Conservation (phyloP, 2,329 filamentous ascomycete species). For the Trichoderma hamatum region DNA sequence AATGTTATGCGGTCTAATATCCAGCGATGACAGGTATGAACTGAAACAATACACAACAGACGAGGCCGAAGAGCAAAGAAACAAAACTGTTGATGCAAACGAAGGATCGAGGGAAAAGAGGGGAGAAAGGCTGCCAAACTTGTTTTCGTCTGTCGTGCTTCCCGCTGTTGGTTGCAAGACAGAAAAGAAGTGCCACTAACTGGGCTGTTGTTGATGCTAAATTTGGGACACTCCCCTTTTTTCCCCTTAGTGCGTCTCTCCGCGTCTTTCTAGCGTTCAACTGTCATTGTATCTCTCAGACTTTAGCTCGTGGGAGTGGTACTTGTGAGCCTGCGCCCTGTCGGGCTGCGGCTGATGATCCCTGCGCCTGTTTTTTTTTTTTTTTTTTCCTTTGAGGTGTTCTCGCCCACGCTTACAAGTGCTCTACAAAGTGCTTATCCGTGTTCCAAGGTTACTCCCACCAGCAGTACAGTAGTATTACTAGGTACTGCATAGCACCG, state of each 20-base stretch:
- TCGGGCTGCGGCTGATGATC: constrained; percentile 26
- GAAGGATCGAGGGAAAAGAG: background rate
- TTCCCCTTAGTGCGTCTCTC: background rate
- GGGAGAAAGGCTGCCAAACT: background rate
- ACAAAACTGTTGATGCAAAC: background rate
- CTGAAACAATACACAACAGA: background rate
- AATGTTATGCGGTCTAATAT: background rate
- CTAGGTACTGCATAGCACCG: no score
- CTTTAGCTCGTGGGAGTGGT: background rate
- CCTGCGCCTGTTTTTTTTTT: constrained; percentile 10
- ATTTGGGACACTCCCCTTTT: constrained; percentile 17
- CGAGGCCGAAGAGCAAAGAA: background rate
- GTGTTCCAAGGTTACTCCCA: background rate
- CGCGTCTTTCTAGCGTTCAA: background rate
- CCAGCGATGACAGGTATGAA: background rate
- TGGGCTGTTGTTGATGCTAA: constrained; percentile 1
- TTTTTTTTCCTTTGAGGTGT: no score
- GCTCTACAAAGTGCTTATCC: background rate
- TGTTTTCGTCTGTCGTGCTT: background rate
- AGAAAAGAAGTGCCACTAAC: background rate
- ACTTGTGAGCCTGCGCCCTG: constrained; percentile 23
- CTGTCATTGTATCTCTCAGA: background rate
- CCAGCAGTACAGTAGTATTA: no score
- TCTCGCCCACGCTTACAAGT: background rate
- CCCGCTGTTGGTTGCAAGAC: background rate